Conservation (phyloP, 108 stramenopile genomes). For the Bacterosira constricta region DNA sequence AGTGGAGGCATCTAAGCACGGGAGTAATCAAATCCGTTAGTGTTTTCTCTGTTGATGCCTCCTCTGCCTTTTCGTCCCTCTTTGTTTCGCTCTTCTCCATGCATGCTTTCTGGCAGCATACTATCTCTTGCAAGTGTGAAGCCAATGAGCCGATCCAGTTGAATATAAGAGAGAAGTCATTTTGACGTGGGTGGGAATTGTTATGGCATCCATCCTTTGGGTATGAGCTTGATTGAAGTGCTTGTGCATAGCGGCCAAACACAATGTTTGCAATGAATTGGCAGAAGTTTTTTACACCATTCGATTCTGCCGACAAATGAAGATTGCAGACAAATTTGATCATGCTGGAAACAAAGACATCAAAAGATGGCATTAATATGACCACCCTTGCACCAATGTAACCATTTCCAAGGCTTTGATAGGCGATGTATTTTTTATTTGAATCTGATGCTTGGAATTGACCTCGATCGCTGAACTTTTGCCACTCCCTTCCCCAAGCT, state of each 20-base stretch:
- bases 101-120: neutral
- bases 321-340: constrained; percentile 16
- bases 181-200: neutral
- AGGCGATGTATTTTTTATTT: constrained; percentile 12
- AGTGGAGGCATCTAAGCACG: constrained; percentile 30
- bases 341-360: constrained; percentile 21
- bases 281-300: constrained; percentile 18
- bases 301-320: constrained; percentile 4
- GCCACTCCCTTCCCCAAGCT: constrained; percentile 24
- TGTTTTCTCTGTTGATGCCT: constrained; percentile 13
- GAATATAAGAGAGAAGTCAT: constrained; percentile 5
- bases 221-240: neutral
- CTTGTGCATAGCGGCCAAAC: constrained; percentile 28
- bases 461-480: neutral
- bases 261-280: constrained; percentile 30
- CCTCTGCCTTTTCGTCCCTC: neutral
- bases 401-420: constrained; percentile 8
- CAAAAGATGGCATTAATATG: constrained; percentile 35
- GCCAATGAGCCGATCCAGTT: constrained; percentile 33
- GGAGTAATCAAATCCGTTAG: constrained; percentile 38
- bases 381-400: neutral
- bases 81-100: neutral
- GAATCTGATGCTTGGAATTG: constrained; percentile 1
- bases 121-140: constrained; percentile 23
- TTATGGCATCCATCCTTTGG: constrained; percentile 3